Evolutionary conservation across 164 flowering plant species (phyloP).

Genomic region (Amborella trichopoda): DNA sequence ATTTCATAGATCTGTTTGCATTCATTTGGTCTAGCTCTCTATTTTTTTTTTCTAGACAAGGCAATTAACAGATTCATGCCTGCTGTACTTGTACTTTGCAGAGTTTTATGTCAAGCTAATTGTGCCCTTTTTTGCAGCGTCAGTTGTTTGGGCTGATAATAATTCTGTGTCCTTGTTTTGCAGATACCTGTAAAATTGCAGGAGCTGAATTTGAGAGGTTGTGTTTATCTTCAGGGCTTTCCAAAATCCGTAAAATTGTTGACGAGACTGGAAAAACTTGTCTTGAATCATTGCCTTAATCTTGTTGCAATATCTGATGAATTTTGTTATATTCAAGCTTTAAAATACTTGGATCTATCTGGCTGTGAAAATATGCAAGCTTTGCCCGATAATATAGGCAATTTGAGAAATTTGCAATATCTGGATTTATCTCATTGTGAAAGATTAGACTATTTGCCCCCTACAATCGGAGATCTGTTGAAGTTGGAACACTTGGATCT

Average conservation of each 20-base stretch:
- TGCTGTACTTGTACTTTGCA: not conserved
- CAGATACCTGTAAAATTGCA: slow-evolving; percentile 1
- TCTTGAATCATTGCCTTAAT: slow-evolving; percentile 2
- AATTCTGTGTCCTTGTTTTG: not conserved
- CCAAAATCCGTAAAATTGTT: slow-evolving; percentile 2
- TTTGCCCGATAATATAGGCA: slow-evolving; percentile 1
- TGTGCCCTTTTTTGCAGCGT: not conserved
- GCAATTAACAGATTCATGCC: too few species aligned
- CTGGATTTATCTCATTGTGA: not conserved
- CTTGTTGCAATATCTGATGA: slow-evolving; percentile 1
- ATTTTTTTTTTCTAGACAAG: too few species aligned
- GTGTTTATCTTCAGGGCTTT: not conserved
- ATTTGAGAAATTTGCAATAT: not conserved
- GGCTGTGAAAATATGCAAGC: not conserved
- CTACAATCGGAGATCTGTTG: not conserved
- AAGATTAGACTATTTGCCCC: not conserved
- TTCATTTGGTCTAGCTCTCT: too few species aligned
- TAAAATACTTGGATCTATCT: slow-evolving; percentile 3
- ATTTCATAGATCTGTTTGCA: too few species aligned
- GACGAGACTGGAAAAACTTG: not conserved
- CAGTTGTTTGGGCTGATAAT: not conserved
- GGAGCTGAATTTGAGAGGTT: slow-evolving; percentile 4
- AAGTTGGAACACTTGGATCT: slow-evolving; percentile 4
- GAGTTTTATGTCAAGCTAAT: not conserved
- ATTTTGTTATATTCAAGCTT: not conserved